Base-by-base conservation (phyloP, 75 land plant species). In the Pinus tabuliformis region DNA sequence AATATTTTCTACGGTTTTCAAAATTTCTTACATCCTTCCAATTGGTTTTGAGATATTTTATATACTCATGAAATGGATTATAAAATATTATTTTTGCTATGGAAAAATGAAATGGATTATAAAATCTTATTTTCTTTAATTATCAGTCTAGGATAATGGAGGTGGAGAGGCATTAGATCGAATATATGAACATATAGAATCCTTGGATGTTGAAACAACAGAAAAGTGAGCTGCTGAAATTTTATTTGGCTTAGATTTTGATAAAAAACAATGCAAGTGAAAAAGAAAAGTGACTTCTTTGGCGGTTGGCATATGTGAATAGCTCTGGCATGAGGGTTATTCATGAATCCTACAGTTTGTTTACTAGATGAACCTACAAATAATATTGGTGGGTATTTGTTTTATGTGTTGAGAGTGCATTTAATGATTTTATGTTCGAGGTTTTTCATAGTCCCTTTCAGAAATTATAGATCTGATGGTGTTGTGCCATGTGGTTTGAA, bases 281-380 rank as follows among this genome's bases (percentile, higher is more conserved):
- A 96, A 79, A 88, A 86, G 76, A 96, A 97, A 6, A 82, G 87
- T 4, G 99, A 94, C 63, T 96, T 94, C 68, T 96, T 97, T 79
- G 95, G 98, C 75, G 99, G 99, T 13, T 96, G 99, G 99, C 81
- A 91, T 24, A 94, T 96, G 99, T 87, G 99, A 49, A 96, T 96
- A 77, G 97, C 97, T 26, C 63, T 96, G 49, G 97, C 98, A 1
- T 71, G 97, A 30, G 95, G 92, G 16, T 71, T 96, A 21, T 92
- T 96, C 45, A 92, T 96, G 92, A 92, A 90, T 68, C 94, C 97
- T 56, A 94, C 97, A 3, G 91, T 93, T 61, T 86, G 93, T 20
- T 68, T 96, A 49, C 86, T 93, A 37, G 97, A 96, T 83, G 99
- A 96, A 62, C 97, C 97, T 45, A 96, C 99, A n/a, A 96, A 96